Base-by-base conservation (phyloP, 768 basidiomycete species). In the Guyanaporus albipodus region DNA sequence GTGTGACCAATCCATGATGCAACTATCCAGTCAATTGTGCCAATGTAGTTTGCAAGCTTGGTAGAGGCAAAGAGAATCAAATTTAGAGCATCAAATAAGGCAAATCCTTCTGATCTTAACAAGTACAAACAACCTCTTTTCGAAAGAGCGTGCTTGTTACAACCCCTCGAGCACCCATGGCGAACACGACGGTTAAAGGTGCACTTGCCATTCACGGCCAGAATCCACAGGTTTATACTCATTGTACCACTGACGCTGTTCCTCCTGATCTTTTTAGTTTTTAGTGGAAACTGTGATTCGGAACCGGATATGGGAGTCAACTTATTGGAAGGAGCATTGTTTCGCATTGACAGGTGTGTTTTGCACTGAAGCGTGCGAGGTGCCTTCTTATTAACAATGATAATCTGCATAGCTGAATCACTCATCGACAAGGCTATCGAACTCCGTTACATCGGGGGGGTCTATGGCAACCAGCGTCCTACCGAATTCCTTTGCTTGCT, bases 261-360 rank as follows among this genome's bases (percentile, higher is more conserved):
- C 15, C 19, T 27, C 56, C 62, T 55, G 51, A 55, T 62, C 52
- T 58, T 8, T 50, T 38, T 64, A 96, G 92, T 90, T 79, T 67
- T 73, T 99, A 67, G 87, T 99, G 23, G 96, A 98, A 75, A 95
- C 91, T 29, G 90, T 97, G 52, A 94, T 98, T 55, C 83, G 96
- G 43, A 90, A 85, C 61, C 82, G 96, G 51, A 96, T 99, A 50
- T 99, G 95, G 74, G 95, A 98, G 66, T 87, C 88, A 0, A 67
- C 75, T 7, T 99, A 81, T 68, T 99, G 95, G 95, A 99, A 99
- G 71, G 95, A 99, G 64, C 91, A 96, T 56, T 99, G 95, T 63
- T 99, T 99, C 63, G 95, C 95, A 18, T 73, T 99, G 38, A 96
- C 91, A 50, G 91, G 92, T 89, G 40, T 41, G 76, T 67, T 37